Evolutionary conservation across 768 basidiomycete genomes (phyloP).

Genomic region (Chalciporus chontae): DNA sequence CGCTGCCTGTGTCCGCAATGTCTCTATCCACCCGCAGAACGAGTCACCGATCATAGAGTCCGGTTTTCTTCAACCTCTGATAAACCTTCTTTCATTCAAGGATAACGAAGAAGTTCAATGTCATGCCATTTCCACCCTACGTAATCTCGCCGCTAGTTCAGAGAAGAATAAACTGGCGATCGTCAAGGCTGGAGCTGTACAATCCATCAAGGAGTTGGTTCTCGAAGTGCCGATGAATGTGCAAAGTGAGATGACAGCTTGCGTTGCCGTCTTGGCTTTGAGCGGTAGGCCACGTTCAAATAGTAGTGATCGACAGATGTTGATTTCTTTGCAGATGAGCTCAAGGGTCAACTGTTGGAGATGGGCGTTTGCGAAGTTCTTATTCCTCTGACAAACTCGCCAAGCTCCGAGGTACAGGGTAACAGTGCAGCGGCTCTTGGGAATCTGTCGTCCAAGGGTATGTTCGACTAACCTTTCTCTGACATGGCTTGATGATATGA

Average conservation of each 20-base stretch:
- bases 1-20: constrained; percentile 97
- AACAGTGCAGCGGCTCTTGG: constrained; percentile 98
- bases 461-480: constrained; percentile 8
- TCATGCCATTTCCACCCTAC: constrained; percentile 95
- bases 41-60: constrained; percentile 99
- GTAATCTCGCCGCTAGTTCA: constrained; percentile 93
- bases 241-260: constrained; percentile 99
- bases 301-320: neutral
- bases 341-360: constrained; percentile 94
- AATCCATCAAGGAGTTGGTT: constrained; percentile 95
- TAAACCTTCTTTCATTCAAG: constrained; percentile 95
- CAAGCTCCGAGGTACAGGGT: constrained; percentile 96
- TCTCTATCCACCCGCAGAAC: constrained; percentile 97
- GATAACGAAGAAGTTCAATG: constrained; percentile 99
- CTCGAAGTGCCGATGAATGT: constrained; percentile 93
- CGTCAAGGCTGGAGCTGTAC: constrained; percentile 95
- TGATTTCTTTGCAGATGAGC: constrained; percentile 64
- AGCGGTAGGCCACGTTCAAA: constrained; percentile 62
- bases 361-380: constrained; percentile 98
- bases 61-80: constrained; percentile 93
- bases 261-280: constrained; percentile 92
- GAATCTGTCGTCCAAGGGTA: constrained; percentile 95
- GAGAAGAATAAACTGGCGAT: constrained; percentile 99
- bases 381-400: constrained; percentile 94
- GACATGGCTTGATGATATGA: neutral